Evolutionary conservation across 257 asterid genomes (phyloP).

Genomic region (Scutellaria baicalensis): DNA sequence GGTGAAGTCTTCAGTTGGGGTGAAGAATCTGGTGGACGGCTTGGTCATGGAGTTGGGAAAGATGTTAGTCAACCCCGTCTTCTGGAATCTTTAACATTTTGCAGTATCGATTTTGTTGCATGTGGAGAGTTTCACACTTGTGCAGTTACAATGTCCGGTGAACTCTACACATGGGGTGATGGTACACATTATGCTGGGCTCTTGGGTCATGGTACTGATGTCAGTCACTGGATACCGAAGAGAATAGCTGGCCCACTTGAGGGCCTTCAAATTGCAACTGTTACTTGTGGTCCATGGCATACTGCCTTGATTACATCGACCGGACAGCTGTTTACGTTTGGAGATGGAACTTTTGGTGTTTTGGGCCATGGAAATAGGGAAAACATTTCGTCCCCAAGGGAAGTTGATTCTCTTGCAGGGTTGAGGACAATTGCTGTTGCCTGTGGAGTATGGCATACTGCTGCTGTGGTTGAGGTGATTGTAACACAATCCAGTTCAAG

Average conservation of each 20-base stretch:
- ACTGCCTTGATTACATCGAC: constrained; percentile 73
- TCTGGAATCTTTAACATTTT: constrained; percentile 62
- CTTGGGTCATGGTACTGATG: constrained; percentile 71
- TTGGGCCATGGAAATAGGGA: constrained; percentile 84
- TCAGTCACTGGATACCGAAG: constrained; percentile 94
- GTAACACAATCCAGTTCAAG: constrained; percentile 76
- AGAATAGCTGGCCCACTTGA: constrained; percentile 86
- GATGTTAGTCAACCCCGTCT: constrained; percentile 62
- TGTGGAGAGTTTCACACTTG: constrained; percentile 93
- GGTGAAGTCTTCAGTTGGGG: constrained; percentile 97
- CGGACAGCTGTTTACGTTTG: constrained; percentile 82
- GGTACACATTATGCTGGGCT: constrained; percentile 92
- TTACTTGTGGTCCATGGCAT: constrained; percentile 96
- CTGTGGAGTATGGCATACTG: constrained; percentile 98
- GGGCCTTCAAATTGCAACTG: constrained; percentile 68
- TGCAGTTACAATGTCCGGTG: constrained; percentile 77
- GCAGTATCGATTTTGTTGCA: constrained; percentile 67
- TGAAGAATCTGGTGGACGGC: constrained; percentile 96
- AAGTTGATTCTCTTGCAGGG: constrained; percentile 76
- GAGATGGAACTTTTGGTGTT: constrained; percentile 90
- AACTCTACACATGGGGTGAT: constrained; percentile 93
- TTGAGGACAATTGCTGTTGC: constrained; percentile 83
- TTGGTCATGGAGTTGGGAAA: constrained; percentile 81
- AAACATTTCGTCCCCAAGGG: constrained; percentile 56
- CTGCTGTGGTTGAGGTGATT: constrained; percentile 88